phyloP scores from a whole-genome alignment of 2,329 filamentous ascomycete species.

The Alternaria infectoria region DNA sequence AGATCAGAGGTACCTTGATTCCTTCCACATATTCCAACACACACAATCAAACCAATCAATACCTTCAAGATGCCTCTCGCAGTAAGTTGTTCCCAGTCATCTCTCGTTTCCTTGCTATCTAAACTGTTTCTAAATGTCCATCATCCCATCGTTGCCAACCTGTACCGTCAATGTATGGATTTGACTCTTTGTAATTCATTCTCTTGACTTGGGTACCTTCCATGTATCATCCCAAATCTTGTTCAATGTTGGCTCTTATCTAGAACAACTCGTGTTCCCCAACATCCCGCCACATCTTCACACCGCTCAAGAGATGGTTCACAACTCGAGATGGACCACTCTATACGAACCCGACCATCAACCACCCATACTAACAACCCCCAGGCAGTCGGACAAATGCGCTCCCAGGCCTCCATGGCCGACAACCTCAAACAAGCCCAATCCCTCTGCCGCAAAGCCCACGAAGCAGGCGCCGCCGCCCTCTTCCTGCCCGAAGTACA shows the following conservation, averaged over 20 bases:
- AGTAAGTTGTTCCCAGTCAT: conserved; percentile 21
- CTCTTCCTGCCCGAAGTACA: conserved; percentile 77
- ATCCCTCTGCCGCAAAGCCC: conserved; percentile 73
- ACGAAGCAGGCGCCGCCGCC: conserved; percentile 77
- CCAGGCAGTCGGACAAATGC: conserved; percentile 88
- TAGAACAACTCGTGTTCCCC: too few relatives aligned
- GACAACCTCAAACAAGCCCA: conserved; percentile 83
- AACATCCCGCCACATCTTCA: not conserved
- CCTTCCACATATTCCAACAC: not conserved
- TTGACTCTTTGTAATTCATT: not conserved
- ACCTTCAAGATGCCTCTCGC: conserved; percentile 42
- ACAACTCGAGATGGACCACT: too few relatives aligned
- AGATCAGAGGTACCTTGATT: not conserved
- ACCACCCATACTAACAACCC: not conserved
- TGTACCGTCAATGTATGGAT: not conserved
- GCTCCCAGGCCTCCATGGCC: conserved; percentile 78
- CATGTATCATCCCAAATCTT: not conserved
- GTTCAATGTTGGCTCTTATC: not conserved
- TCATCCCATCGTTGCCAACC: not conserved
- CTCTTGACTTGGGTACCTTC: not conserved
- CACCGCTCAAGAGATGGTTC: not conserved
- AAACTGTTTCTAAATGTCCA: not conserved
- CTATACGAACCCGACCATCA: not conserved
- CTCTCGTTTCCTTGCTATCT: not conserved
- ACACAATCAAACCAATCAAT: conserved; percentile 10